These are phyloP conservation scores for Starmerella apis DNA, from an alignment of 805 yeast genomes.

Conservation along the genomic window DNA sequence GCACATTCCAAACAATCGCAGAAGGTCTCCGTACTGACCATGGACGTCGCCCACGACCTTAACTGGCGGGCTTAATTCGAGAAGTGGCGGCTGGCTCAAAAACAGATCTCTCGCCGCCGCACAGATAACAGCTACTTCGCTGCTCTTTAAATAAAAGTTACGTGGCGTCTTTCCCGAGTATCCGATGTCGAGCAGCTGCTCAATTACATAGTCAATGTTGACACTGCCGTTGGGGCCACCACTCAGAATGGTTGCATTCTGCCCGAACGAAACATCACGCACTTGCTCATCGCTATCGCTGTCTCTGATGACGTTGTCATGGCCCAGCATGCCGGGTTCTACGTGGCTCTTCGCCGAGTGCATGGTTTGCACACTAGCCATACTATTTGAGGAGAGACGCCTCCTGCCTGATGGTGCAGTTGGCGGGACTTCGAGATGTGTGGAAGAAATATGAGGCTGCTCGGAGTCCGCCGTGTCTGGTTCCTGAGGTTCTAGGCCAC, in stretches of 20 bases:
- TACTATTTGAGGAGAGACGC: slow-evolving; percentile 18
- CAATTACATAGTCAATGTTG: slow-evolving; percentile 81
- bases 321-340: slow-evolving; percentile 5
- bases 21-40: slow-evolving; percentile 93
- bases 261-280: slow-evolving; percentile 18
- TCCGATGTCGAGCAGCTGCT: slow-evolving; percentile 87
- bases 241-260: slow-evolving; percentile 29
- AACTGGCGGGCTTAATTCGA: slow-evolving; percentile 95
- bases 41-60: slow-evolving; percentile 93
- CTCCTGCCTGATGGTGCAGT: slow-evolving; percentile 6
- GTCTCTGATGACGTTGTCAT: not conserved
- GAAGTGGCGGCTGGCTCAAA: slow-evolving; percentile 89
- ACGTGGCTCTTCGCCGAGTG: slow-evolving; percentile 19
- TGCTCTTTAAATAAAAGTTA: slow-evolving; percentile 72
- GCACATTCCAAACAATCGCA: slow-evolving; percentile 93
- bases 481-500: not conserved
- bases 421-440: not conserved
- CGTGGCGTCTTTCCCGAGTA: slow-evolving; percentile 87
- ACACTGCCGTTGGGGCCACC: slow-evolving; percentile 28
- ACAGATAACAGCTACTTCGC: slow-evolving; percentile 84
- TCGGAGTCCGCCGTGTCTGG: not conserved
- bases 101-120: slow-evolving; percentile 97
- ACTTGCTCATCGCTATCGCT: not conserved
- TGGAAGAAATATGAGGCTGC: not conserved
- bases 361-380: slow-evolving; percentile 21